Conservation (phyloP, 768 basidiomycete species). For the Mycena pura region DNA sequence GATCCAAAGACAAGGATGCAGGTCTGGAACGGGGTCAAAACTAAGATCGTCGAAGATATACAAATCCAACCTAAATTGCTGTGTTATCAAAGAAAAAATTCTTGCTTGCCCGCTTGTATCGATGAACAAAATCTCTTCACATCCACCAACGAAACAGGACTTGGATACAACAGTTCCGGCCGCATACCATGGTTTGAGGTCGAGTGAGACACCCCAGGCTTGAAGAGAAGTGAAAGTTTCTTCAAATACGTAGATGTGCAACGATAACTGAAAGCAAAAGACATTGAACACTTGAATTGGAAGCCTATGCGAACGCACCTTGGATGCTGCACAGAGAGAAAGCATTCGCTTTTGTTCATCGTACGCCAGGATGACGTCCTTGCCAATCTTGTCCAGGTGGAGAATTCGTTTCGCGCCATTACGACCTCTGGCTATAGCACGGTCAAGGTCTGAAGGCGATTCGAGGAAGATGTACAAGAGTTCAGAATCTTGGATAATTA, state of each 20-base stretch:
- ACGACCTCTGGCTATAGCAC: conserved; percentile 33
- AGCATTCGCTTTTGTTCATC: conserved; percentile 60
- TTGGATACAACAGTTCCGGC: conserved; percentile 35
- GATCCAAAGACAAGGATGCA: conserved; percentile 47
- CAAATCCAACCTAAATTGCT: conserved; percentile 56
- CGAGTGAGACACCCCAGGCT: conserved; percentile 46
- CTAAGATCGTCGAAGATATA: neutral
- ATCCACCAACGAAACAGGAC: conserved; percentile 54
- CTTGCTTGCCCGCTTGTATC: conserved; percentile 51
- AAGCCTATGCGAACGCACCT: conserved; percentile 36
- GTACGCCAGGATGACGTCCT: conserved; percentile 52
- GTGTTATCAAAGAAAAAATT: conserved; percentile 60
- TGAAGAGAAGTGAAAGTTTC: conserved; percentile 50
- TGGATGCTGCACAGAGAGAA: conserved; percentile 49
- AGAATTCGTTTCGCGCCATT: conserved; percentile 38
- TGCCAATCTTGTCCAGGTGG: conserved; percentile 53
- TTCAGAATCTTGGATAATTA: conserved; percentile 47
- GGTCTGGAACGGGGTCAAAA: conserved; percentile 41
- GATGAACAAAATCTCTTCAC: conserved; percentile 59
- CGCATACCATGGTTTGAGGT: conserved; percentile 53
- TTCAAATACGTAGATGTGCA: conserved; percentile 57
- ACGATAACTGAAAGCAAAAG: conserved; percentile 32
- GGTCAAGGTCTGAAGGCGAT: conserved; percentile 33
- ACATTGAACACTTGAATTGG: neutral
- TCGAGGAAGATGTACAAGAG: conserved; percentile 50